phyloP scores from a whole-genome alignment of 129 eudicot species.

The Dittrichia graveolens region DNA sequence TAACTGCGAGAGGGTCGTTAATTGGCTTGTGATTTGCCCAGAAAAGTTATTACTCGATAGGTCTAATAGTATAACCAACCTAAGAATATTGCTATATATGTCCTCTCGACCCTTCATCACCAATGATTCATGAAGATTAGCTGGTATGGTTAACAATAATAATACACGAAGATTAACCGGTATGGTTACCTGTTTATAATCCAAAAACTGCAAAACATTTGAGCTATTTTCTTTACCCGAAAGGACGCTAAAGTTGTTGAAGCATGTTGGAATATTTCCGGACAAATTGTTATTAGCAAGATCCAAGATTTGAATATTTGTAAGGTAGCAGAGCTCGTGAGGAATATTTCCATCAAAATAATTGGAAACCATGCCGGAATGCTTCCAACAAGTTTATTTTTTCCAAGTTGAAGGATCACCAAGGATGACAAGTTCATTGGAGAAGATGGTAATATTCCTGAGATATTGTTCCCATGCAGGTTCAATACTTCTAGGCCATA shows the following conservation, averaged over 20 bases:
- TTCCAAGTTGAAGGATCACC: background rate
- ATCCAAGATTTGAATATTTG: background rate
- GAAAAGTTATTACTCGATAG: background rate
- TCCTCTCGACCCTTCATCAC: background rate
- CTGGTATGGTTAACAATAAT: background rate
- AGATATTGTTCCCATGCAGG: conserved; percentile 8
- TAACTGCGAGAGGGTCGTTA: background rate
- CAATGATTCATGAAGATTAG: background rate
- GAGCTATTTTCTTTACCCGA: background rate
- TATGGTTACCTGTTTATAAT: no score
- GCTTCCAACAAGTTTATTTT: conserved; percentile 28
- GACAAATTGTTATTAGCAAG: background rate
- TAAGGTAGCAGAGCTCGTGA: background rate
- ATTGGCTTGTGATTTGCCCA: background rate
- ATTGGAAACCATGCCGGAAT: conserved; percentile 10
- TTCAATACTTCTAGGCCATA: background rate
- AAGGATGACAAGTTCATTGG: conserved; percentile 3
- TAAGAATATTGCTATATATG: background rate
- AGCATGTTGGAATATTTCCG: conserved; percentile 10
- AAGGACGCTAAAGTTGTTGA: background rate
- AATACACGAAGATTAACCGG: background rate
- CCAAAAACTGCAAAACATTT: background rate
- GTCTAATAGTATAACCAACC: background rate
- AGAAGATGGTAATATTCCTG: conserved; percentile 16
- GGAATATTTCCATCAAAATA: background rate